Percentiles rank a stretch among this genome's conserved stretches.
phyloP scores from a whole-genome alignment of 2,329 filamentous ascomycete genomes.

The Colletotrichum spaethianum region DNA sequence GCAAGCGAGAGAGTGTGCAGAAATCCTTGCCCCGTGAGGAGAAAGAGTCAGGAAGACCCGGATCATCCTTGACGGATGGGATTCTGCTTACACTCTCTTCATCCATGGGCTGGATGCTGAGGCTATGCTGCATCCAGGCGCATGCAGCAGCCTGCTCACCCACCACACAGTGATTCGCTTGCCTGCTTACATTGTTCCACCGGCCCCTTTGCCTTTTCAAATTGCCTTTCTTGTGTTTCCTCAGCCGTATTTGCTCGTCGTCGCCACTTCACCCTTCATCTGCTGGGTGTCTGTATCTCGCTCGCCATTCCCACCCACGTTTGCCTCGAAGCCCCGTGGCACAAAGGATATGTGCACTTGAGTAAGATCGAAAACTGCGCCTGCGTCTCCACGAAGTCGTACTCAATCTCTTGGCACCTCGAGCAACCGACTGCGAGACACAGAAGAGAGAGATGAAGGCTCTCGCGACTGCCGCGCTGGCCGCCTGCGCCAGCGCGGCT shows the following conservation, averaged over 20 bases:
- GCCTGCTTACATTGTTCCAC: constrained; percentile 10
- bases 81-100: constrained; percentile 9
- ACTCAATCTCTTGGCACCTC: background rate
- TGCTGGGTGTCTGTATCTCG: background rate
- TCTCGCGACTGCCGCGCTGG: constrained; percentile 7
- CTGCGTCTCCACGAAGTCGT: background rate
- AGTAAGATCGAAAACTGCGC: background rate
- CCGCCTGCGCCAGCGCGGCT: constrained; percentile 22
- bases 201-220: background rate
- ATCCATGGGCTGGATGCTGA: background rate
- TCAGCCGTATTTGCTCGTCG: constrained; percentile 8
- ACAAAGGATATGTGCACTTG: background rate
- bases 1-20: background rate
- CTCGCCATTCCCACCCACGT: background rate
- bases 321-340: background rate
- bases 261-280: background rate
- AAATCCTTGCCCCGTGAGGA: background rate
- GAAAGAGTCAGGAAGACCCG: background rate
- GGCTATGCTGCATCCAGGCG: constrained; percentile 14
- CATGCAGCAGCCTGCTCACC: constrained; percentile 7
- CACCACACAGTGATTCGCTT: background rate
- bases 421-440: background rate
- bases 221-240: background rate
- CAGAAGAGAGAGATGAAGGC: background rate
- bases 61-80: background rate